These are phyloP conservation scores for Pseudomassariella vexata DNA, from an alignment of 2,329 filamentous ascomycete genomes.

Conservation along the genomic window DNA sequence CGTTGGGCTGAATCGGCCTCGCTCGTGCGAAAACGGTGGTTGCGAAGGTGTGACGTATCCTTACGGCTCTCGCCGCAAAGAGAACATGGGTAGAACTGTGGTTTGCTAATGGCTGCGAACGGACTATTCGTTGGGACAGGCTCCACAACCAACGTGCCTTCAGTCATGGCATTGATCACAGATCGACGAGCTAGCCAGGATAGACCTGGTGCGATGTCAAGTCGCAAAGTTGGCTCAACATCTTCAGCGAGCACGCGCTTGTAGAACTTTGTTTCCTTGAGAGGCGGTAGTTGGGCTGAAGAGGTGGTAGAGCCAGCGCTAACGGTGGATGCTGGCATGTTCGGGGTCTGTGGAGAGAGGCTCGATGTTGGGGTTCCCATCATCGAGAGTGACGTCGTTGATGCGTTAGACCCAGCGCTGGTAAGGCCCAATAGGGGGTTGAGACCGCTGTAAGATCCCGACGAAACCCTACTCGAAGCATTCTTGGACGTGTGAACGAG, in stretches of 20 bases:
- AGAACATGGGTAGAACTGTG: slow-evolving; percentile 65
- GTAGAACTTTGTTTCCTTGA: slow-evolving; percentile 92
- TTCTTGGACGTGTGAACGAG: slow-evolving; percentile 65
- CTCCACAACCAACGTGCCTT: slow-evolving; percentile 84
- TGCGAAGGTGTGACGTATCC: slow-evolving; percentile 65
- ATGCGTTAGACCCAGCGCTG: slow-evolving; percentile 50
- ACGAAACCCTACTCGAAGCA: slow-evolving; percentile 60
- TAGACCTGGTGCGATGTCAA: slow-evolving; percentile 83
- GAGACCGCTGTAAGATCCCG: slow-evolving; percentile 62
- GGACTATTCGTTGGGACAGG: slow-evolving; percentile 63
- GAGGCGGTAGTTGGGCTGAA: slow-evolving; percentile 43
- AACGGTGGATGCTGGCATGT: slow-evolving; percentile 47
- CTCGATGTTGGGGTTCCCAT: slow-evolving; percentile 38
- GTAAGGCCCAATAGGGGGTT: slow-evolving; percentile 49
- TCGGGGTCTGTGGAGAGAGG: slow-evolving; percentile 52
- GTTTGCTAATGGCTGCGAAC: slow-evolving; percentile 42
- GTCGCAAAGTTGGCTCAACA: slow-evolving; percentile 85
- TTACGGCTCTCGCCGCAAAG: slow-evolving; percentile 81
- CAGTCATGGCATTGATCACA: slow-evolving; percentile 75
- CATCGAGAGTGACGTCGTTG: slow-evolving; percentile 51
- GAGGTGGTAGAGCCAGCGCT: slow-evolving; percentile 36
- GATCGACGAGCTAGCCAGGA: slow-evolving; percentile 89
- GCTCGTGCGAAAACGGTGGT: slow-evolving; percentile 82
- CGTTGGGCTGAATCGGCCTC: slow-evolving; percentile 82
- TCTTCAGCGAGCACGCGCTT: slow-evolving; percentile 86